Base-by-base conservation (phyloP, 1,284 basidiomycete genomes). In the Apiotrichum laibachii region DNA sequence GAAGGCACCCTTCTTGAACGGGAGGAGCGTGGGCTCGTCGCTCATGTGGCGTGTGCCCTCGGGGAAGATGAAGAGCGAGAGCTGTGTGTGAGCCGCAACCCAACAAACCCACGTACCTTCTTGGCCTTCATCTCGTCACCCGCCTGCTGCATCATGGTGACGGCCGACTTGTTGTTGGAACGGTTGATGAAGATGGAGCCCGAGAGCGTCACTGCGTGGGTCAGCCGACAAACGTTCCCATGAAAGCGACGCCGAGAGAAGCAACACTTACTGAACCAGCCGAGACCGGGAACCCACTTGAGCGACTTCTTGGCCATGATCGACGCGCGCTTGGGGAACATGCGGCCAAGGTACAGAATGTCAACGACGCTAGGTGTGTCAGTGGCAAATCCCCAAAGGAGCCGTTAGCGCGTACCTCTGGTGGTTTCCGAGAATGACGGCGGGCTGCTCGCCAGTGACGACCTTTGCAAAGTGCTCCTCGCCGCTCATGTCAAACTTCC, bases 1-100 rank as follows among this genome's bases (percentile, higher is more conserved):
- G 83, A 99, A 99, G 1, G 93, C 94, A 44, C 96, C 96, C 80
- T 98, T 99, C 81, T 99, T 99, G 81, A 99, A 89, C 0, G 92
- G 88, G 8, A 92, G 82, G 72, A 97, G 79, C 51, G 85, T 83
- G 13, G 86, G 82, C 48, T 82, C 79, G 62, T 85, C 81, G 33
- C 83, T 83, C 62, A 84, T 82, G 55, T 89, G 86, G 31, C 96
- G 85, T 5, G 93, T 97, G 43, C 93, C 92, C 78, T 96, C 93
- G 3, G 92, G 90, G 79, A 91, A 96, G 77, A 96, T 86, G 87
- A 89, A 93, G 44, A 96, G 80, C 10, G 90, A 92, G 34, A 89
- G 82, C 70, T 85, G 77, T n/a, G 16, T 16, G 53, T 62, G 19
- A 62, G n/a, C n/a, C n/a, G 61, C 35, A 7, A 10, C 19, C 12